Base-by-base conservation (phyloP, 208 protist species). In the Trypanosoma theileri region DNA sequence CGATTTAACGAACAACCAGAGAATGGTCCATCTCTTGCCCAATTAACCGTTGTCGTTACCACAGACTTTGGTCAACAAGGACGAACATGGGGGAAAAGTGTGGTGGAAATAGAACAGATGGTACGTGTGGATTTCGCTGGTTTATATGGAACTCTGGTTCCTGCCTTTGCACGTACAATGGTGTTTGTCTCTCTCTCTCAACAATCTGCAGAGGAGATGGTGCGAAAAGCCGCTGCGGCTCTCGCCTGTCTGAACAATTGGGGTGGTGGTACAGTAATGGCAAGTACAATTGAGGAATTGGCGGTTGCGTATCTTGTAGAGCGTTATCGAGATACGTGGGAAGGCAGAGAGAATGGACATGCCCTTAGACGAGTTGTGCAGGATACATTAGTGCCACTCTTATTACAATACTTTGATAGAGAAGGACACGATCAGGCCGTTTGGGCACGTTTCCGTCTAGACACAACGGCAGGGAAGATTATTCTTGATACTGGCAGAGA, bases 41-140 rank as follows among this genome's bases (percentile, higher is more conserved):
- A 90, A 57, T 58, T 91, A 26, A 71, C 83, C 4, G 80, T 95
- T 28, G 79, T 95, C 21, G 66, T 95, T 14, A 92, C 89, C 7
- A 91, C 89, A 13, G 89, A 95, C 67, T 87, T 93, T 63, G 89
- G 89, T n/a, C 68, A 87, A 51, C 80, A 95, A 53, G 89, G 86
- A 12, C 82, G 83, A 48, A 95, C 89, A 13, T 66, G 77, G 24
- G 85, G 85, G 28, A 89, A 86, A 69, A 85, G 75, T 24, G 35
- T 80, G 0, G 51, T 45, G 1, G 80, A 92, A 59, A 76, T 95
- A 19, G 75, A 89, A 59, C 48, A 68, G 53, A 81, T 95, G 75
- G 78, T 92, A 48, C 82, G 81, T 41, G 55, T 77, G 9, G 83
- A 91, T 26, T 89, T 94, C 58, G 50, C 71, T 11, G 53, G 64